Evolutionary conservation across 306 rosid species (phyloP).

Genomic region (Calophaca sinica): DNA sequence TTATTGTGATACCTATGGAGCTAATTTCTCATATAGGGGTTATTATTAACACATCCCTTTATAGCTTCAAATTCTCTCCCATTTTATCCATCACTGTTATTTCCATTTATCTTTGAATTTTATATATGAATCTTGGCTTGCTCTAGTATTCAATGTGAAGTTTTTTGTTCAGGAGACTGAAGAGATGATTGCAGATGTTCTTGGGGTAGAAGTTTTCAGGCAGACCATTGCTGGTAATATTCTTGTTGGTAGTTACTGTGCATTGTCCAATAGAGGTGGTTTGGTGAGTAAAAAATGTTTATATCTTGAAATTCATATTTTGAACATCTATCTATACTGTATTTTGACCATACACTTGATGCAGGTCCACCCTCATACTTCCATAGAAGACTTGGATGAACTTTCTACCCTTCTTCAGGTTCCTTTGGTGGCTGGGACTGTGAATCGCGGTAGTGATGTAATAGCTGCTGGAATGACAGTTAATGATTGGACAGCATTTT

Average conservation of each 20-base stretch:
- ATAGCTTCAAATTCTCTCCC: not conserved
- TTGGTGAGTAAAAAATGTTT: constrained; percentile 61
- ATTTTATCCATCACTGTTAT: not conserved
- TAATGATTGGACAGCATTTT: constrained; percentile 95
- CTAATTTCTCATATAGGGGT: not conserved
- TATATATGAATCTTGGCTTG: constrained; percentile 8
- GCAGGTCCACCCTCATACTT: constrained; percentile 96
- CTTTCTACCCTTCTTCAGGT: constrained; percentile 96
- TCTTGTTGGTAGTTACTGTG: constrained; percentile 90
- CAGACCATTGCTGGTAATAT: constrained; percentile 92
- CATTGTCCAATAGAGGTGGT: constrained; percentile 91
- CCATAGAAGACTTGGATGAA: constrained; percentile 89
- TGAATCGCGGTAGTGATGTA: constrained; percentile 92
- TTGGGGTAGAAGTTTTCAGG: constrained; percentile 97
- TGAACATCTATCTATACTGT: not conserved
- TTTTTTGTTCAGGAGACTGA: constrained; percentile 79
- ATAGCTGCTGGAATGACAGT: constrained; percentile 85
- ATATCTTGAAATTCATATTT: not conserved
- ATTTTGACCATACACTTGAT: constrained; percentile 19
- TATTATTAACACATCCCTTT: not conserved
- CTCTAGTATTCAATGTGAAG: constrained; percentile 34
- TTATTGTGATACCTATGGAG: constrained; percentile 6
- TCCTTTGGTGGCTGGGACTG: constrained; percentile 90
- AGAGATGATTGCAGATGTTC: constrained; percentile 91
- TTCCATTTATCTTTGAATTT: constrained; percentile 17